Percentiles rank a stretch among this genome's conserved stretches.
phyloP scores from a whole-genome alignment of 1,284 basidiomycete genomes.

The Hymenochaete sp. region DNA sequence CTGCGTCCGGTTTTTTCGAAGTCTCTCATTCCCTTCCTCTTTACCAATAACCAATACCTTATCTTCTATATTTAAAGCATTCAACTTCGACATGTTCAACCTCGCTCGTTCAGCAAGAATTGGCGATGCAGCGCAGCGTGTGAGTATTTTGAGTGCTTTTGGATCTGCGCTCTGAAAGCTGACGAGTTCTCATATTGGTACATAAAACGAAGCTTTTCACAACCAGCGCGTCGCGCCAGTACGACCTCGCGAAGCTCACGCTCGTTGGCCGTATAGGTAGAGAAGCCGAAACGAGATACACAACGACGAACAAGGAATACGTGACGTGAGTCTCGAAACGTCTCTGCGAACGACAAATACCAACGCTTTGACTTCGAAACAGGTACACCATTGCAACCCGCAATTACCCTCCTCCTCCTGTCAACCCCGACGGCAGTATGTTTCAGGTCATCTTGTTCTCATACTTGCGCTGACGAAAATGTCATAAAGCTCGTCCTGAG shows the following conservation, averaged over 20 bases:
- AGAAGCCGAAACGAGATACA: conserved; percentile 60
- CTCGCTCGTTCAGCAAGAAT: conserved; percentile 12
- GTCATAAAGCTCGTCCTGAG: conserved; percentile 40
- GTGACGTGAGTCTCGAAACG: conserved; percentile 49
- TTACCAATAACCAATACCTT: too few species aligned
- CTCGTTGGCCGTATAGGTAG: conserved; percentile 66
- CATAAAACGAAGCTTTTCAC: conserved; percentile 52
- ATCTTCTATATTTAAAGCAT: background rate
- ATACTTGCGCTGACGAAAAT: conserved; percentile 2
- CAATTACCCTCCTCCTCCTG: conserved; percentile 49
- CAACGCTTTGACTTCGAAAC: conserved; percentile 2
- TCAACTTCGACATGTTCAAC: conserved; percentile 15
- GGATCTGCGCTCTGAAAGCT: background rate
- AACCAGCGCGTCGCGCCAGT: conserved; percentile 41
- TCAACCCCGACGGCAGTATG: conserved; percentile 54
- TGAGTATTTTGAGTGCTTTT: too few species aligned
- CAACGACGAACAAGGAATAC: conserved; percentile 70
- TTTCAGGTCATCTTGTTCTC: conserved; percentile 15
- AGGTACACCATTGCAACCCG: conserved; percentile 66
- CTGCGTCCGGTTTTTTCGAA: background rate
- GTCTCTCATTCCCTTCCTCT: too few species aligned
- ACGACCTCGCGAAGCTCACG: conserved; percentile 64
- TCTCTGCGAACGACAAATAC: too few species aligned
- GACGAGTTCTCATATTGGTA: background rate
- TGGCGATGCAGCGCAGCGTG: conserved; percentile 10